A percentile compares a stretch with the other conserved stretches of the same genome.
phyloP scores from a whole-genome alignment of 169 alveolate species.

The Hammondia hammondi region DNA sequence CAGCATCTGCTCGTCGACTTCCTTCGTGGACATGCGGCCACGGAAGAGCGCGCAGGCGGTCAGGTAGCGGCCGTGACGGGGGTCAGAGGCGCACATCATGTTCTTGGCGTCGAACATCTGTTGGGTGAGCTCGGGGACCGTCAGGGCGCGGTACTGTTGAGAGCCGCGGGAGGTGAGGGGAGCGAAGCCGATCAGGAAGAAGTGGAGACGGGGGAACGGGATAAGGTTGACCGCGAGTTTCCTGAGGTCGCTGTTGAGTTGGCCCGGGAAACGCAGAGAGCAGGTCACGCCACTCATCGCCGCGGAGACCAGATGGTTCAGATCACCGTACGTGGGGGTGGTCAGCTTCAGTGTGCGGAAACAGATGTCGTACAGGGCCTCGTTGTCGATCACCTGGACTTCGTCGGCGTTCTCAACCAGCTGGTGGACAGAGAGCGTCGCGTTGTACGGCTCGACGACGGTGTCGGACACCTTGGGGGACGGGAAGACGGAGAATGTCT shows the following conservation, averaged over 20 bases:
- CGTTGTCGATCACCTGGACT: conserved; percentile 95
- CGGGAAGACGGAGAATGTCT: conserved; percentile 98
- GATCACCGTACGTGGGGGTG: conserved; percentile 88
- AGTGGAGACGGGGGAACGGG: conserved; percentile 99
- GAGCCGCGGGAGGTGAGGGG: conserved; percentile 99
- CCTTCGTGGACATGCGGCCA: conserved; percentile 99
- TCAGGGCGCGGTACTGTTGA: conserved; percentile 98
- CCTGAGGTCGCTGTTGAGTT: conserved; percentile 95
- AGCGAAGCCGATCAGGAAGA: conserved; percentile 98
- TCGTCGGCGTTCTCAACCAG: conserved; percentile 97
- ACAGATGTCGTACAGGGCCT: conserved; percentile 99
- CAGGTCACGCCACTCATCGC: conserved; percentile 99
- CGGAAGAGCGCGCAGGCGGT: conserved; percentile 99
- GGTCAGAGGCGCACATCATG: conserved; percentile 99
- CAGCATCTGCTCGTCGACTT: conserved; percentile 99
- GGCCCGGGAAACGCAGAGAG: conserved; percentile 97
- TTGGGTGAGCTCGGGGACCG: conserved; percentile 97
- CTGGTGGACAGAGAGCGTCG: conserved; percentile 97
- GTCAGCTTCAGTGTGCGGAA: conserved; percentile 97
- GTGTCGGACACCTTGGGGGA: conserved; percentile 99
- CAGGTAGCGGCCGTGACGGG: conserved; percentile 99
- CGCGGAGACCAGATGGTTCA: conserved; percentile 97
- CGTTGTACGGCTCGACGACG: conserved; percentile 99
- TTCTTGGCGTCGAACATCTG: conserved; percentile 99
- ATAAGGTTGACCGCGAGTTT: conserved; percentile 95